phyloP scores from a whole-genome alignment of 257 asterid species.

The Nicotiana paniculata region DNA sequence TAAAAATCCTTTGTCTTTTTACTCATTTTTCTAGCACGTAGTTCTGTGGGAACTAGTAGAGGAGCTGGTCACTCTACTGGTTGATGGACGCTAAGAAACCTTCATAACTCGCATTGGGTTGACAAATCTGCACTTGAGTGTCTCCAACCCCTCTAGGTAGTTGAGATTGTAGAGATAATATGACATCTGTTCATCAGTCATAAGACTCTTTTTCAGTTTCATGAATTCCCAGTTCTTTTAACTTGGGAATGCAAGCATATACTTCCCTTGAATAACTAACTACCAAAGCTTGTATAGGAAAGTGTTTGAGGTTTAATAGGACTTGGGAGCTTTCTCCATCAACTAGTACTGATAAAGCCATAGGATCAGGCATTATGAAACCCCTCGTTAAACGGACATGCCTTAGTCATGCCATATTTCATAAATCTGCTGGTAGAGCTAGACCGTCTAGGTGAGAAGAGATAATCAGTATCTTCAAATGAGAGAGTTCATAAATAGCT shows the following conservation, averaged over 20 bases:
- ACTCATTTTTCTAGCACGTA: too few species aligned
- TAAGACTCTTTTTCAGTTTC: conserved; percentile 19
- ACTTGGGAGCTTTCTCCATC: background rate
- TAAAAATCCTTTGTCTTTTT: too few species aligned
- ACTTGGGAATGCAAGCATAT: conserved; percentile 19
- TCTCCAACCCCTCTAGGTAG: conserved; percentile 5
- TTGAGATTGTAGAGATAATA: background rate
- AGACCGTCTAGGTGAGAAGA: conserved; percentile 17
- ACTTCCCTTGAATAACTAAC: conserved; percentile 12
- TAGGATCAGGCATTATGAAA: background rate
- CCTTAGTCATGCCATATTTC: background rate
- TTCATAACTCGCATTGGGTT: conserved; percentile 2
- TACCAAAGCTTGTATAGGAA: conserved; percentile 10
- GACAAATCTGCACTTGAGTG: conserved; percentile 13
- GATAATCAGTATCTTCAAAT: conserved; percentile 10
- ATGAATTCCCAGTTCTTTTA: conserved; percentile 15
- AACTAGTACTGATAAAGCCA: background rate
- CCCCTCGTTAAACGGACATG: conserved; percentile 19
- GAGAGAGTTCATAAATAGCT: background rate
- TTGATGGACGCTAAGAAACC: too few species aligned
- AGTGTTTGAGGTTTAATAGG: conserved; percentile 4
- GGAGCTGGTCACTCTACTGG: too few species aligned
- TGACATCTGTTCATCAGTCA: conserved; percentile 8
- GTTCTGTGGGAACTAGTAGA: too few species aligned
- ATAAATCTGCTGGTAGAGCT: background rate